Evolutionary conservation across 2,329 filamentous ascomycete genomes (phyloP), one percentile per base, ranked within the genome.

Genomic region (Xylaria sp.): DNA sequence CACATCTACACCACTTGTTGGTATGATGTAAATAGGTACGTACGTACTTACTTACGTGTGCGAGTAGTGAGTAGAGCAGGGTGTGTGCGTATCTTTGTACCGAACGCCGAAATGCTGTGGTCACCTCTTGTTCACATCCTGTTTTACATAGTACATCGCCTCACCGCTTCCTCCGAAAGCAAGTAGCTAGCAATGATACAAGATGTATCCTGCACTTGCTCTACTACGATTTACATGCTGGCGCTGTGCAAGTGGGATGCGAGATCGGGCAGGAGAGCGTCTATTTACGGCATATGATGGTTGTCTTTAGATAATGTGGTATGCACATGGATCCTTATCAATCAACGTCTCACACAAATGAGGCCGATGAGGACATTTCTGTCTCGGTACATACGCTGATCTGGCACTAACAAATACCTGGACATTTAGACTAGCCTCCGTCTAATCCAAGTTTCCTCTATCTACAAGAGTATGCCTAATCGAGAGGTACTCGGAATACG

Each of bases 111-210:
- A 40, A 7, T 48, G 40, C 40, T 55, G 41, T 62, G 48, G 60
- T 54, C 49, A 33, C 38, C 49, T 54, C 8, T 37, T 15, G 23
- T 43, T 48, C 48, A 25, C 38, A 41, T 59, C 37, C 23, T 37
- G 35, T 25, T 58, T 11, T 35, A 35, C 31, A 7, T 13, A 5
- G 13, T 35, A 27, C 19, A 17, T 52, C 17, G 38, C 40, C 60
- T 59, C 60, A 63, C 60, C 60, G 55, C 60, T 37, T 55, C 40
- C 40, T 10, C 9, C 31, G 33, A 55, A 51, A 19, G 19, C 1
- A 29, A 33, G n/a, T 43, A 44, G 59, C 25, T 44, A 48, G 49
- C 54, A 46, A 54, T 25, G 35, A 54, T 46, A 38, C 21, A 58
- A 23, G 44, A 27, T 25, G 15, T 44, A 13, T 21, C 29, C 7